Conservation (phyloP, 2,329 filamentous ascomycete species). For the Colletotrichum higginsianum region DNA sequence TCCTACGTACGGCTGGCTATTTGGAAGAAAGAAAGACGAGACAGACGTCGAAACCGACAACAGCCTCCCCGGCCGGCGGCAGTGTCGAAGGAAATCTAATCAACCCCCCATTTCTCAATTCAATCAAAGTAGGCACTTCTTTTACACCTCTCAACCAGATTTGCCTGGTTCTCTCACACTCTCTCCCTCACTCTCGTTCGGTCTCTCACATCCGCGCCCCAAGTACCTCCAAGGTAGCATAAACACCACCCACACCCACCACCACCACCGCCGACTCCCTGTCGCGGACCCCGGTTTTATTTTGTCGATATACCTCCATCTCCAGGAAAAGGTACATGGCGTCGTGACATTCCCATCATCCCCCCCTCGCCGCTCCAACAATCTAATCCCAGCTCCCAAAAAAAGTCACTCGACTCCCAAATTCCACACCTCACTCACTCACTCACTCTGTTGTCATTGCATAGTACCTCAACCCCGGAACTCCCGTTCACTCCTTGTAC, state of each 20-base stretch:
- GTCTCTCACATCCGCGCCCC: background rate
- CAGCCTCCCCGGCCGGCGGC: slow-evolving; percentile 28
- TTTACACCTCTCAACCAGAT: slow-evolving; percentile 2
- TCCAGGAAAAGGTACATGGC: slow-evolving; percentile 39
- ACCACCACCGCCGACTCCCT: no score
- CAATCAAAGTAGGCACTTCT: slow-evolving; percentile 5
- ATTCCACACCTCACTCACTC: slow-evolving; percentile 14
- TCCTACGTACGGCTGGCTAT: background rate
- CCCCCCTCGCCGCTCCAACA: slow-evolving; percentile 7
- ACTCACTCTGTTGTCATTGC: background rate
- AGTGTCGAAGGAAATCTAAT: slow-evolving; percentile 38
- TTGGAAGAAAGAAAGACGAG: no score
- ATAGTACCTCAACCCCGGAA: slow-evolving; percentile 36
- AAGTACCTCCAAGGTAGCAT: slow-evolving; percentile 3
- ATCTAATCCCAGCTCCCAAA: slow-evolving; percentile 19
- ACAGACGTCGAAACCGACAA: slow-evolving; percentile 1
- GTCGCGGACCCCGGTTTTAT: slow-evolving; percentile 14
- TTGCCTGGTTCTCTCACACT: no score
- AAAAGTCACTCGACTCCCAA: slow-evolving; percentile 6
- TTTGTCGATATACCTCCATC: slow-evolving; percentile 36
- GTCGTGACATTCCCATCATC: slow-evolving; percentile 19
- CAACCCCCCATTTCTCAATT: background rate
- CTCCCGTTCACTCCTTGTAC: slow-evolving; percentile 23
- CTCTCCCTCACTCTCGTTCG: background rate
- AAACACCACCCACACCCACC: background rate